A percentile compares a stretch with the other conserved stretches of the same genome.
Conservation (phyloP, 805 yeast genomes). For the Saccharomyces paradoxus region DNA sequence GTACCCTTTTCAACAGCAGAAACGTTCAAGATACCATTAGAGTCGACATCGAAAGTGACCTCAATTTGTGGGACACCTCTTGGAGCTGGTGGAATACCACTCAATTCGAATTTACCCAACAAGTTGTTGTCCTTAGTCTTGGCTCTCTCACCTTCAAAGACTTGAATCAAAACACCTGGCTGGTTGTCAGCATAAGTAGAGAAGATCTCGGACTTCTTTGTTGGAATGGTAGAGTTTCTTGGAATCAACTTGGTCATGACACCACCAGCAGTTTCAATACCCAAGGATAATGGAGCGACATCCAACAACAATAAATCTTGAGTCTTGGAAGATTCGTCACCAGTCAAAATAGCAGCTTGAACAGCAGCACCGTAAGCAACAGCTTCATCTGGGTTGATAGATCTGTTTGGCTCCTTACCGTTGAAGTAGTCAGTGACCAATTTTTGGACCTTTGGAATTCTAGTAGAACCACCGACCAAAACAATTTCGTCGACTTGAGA, state of each 20-base stretch:
- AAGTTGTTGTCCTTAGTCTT: constrained; percentile 90
- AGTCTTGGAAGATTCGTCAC: constrained; percentile 92
- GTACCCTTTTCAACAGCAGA: constrained; percentile 96
- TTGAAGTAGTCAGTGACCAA: constrained; percentile 91
- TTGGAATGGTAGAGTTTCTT: constrained; percentile 94
- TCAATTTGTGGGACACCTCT: constrained; percentile 96
- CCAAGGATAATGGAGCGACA: constrained; percentile 94
- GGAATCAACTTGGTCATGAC: constrained; percentile 96
- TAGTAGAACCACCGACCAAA: constrained; percentile 94
- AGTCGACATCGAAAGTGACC: constrained; percentile 91
- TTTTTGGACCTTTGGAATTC: constrained; percentile 95
- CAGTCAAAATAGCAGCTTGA: constrained; percentile 91
- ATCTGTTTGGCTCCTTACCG: constrained; percentile 94
- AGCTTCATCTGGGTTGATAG: constrained; percentile 96
- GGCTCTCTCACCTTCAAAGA: constrained; percentile 94
- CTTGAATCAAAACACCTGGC: constrained; percentile 97
- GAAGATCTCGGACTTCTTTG: constrained; percentile 94
- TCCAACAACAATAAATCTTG: constrained; percentile 90
- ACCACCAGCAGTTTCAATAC: constrained; percentile 99
- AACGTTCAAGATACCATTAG: constrained; percentile 91
- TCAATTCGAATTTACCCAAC: constrained; percentile 88
- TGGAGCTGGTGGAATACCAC: constrained; percentile 95
- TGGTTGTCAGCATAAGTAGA: constrained; percentile 96
- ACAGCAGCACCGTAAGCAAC: constrained; percentile 98
- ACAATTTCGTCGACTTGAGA: constrained; percentile 86